These are phyloP conservation scores for Entomophthora muscae DNA, from an alignment of 371 early-diverging fungal species.

Conservation along the genomic window DNA sequence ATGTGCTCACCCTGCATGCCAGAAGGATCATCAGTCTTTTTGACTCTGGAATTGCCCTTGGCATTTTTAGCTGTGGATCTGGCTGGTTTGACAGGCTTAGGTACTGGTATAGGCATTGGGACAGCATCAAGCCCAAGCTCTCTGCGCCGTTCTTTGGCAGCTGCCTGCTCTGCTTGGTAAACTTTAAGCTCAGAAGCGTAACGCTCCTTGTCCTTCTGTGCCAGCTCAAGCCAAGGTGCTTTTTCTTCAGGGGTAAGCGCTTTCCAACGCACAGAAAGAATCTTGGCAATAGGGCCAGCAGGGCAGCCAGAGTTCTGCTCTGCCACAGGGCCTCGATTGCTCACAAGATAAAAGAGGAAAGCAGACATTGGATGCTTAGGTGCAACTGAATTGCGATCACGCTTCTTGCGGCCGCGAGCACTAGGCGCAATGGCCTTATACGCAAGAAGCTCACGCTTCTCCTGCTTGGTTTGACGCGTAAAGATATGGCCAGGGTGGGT, in stretches of 20 bases:
- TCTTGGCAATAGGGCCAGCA: constrained; percentile 40
- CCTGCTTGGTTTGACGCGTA: neutral
- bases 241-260: constrained; percentile 25
- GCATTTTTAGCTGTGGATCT: too few species aligned
- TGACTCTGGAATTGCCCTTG: too few species aligned
- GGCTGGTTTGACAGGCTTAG: too few species aligned
- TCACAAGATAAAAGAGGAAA: constrained; percentile 42
- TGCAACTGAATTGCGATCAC: constrained; percentile 36
- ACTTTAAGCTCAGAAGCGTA: constrained; percentile 48
- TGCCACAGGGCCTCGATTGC: constrained; percentile 34
- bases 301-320: constrained; percentile 31
- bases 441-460: neutral
- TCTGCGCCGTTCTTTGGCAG: too few species aligned
- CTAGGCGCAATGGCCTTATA: neutral
- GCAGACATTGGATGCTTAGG: constrained; percentile 67
- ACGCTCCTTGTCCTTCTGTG: constrained; percentile 46
- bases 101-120: too few species aligned
- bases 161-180: too few species aligned
- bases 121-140: too few species aligned
- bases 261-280: constrained; percentile 45
- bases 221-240: constrained; percentile 36
- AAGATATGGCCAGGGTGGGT: neutral
- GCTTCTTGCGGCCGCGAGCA: constrained; percentile 23
- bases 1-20: too few species aligned
- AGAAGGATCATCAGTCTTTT: too few species aligned